A percentile compares a stretch with the other conserved stretches of the same genome.
Evolutionary conservation across 106 monocot species (phyloP).

Genomic region (Ottelia alismoides): DNA sequence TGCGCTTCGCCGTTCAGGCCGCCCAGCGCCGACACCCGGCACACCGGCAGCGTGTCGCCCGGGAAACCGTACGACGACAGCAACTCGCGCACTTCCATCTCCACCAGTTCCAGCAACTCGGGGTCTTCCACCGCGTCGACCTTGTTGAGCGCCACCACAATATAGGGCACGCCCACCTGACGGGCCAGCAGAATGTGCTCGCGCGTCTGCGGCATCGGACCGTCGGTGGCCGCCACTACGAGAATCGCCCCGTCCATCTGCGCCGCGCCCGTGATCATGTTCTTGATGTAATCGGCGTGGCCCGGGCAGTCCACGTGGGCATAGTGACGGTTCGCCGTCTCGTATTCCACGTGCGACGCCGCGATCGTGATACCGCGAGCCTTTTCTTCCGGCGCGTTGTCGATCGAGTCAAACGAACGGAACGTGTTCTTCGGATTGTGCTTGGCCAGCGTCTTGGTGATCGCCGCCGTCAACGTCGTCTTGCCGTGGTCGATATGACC

Average conservation of each 20-base stretch:
- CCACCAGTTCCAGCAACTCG: constrained; percentile 71
- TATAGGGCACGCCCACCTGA: constrained; percentile 37
- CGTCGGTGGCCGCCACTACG: constrained; percentile 64
- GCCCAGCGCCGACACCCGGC: constrained; percentile 77
- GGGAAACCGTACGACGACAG: constrained; percentile 78
- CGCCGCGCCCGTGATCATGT: constrained; percentile 90
- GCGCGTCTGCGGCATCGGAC: constrained; percentile 74
- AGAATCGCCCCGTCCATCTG: constrained; percentile 87
- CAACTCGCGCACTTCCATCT: constrained; percentile 77
- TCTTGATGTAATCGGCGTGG: constrained; percentile 77
- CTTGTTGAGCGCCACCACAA: constrained; percentile 89
- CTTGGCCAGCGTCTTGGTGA: constrained; percentile 48
- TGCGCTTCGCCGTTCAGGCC: constrained; percentile 75
- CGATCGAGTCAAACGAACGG: constrained; percentile 65
- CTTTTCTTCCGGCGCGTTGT: constrained; percentile 59
- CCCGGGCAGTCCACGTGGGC: constrained; percentile 77
- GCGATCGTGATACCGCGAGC: constrained; percentile 63
- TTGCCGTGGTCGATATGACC: constrained; percentile 70
- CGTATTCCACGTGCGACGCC: no score
- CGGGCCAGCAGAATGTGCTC: constrained; percentile 69
- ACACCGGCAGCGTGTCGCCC: constrained; percentile 79
- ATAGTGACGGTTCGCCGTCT: constrained; percentile 62
- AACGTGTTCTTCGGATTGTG: constrained; percentile 31
- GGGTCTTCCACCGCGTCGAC: constrained; percentile 87
- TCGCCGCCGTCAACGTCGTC: constrained; percentile 62